Evolutionary conservation across 2,329 filamentous ascomycete genomes (phyloP).

Genomic region (Tolypocladium sp.): DNA sequence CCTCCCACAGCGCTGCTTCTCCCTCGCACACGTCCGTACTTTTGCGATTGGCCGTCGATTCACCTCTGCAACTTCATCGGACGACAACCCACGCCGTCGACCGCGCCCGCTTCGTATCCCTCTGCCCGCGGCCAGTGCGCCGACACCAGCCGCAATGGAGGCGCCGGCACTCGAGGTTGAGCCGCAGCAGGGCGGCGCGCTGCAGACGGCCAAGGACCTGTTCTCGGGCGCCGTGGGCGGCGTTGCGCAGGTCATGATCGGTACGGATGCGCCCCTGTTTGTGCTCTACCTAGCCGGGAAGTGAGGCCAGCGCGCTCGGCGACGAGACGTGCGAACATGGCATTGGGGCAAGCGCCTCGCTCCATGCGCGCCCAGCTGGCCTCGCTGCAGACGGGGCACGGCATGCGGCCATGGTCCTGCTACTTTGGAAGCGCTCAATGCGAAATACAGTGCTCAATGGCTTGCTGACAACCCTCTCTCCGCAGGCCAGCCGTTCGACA

Average conservation of each 20-base stretch:
- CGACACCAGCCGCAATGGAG: constrained; percentile 20
- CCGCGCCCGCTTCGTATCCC: not conserved
- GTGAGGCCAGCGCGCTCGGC: not conserved
- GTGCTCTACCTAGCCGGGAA: not conserved
- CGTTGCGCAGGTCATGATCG: constrained; percentile 86
- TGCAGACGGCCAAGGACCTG: constrained; percentile 76
- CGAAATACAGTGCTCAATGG: not conserved
- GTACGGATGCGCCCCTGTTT: constrained; percentile 34
- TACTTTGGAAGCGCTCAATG: not conserved
- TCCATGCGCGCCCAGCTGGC: not conserved
- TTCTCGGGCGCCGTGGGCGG: constrained; percentile 86
- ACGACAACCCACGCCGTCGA: too few species aligned
- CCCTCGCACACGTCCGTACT: not conserved
- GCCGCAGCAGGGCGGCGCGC: constrained; percentile 22
- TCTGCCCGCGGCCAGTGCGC: not conserved
- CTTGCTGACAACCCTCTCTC: constrained; percentile 4
- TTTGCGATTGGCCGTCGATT: not conserved
- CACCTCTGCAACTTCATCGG: not conserved
- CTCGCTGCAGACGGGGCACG: not conserved
- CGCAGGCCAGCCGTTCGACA: constrained; percentile 68
- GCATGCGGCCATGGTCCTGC: not conserved
- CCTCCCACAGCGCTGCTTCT: not conserved
- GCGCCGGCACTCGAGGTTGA: constrained; percentile 27
- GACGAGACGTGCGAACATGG: not conserved
- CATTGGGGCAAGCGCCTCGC: not conserved